phyloP scores from a whole-genome alignment of 768 basidiomycete species.

The Suillus subaureus region DNA sequence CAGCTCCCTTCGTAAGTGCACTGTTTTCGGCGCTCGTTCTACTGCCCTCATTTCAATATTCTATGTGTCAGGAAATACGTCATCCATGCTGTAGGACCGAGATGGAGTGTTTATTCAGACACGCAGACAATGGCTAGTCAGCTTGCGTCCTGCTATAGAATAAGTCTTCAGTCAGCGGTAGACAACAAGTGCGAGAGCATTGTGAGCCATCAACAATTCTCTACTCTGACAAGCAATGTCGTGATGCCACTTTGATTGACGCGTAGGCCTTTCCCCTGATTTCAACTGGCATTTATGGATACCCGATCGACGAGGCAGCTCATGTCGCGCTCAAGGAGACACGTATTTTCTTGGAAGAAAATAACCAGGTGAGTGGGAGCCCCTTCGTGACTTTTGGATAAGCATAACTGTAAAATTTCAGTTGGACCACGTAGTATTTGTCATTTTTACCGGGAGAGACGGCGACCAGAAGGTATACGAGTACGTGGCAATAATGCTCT shows the following conservation, averaged over 20 bases:
- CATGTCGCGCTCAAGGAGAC: constrained; percentile 64
- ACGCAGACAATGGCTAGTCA: constrained; percentile 49
- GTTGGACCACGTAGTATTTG: constrained; percentile 77
- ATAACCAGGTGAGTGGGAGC: constrained; percentile 41
- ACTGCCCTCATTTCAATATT: neutral
- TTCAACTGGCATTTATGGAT: constrained; percentile 79
- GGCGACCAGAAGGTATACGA: constrained; percentile 65
- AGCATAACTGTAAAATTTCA: constrained; percentile 22
- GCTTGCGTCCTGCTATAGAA: constrained; percentile 69
- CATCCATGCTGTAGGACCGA: constrained; percentile 83
- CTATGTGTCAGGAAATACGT: constrained; percentile 54
- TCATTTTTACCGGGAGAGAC: constrained; percentile 59
- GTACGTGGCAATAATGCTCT: constrained; percentile 42
- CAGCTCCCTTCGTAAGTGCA: constrained; percentile 72
- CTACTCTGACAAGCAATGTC: neutral
- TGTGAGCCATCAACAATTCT: constrained; percentile 37
- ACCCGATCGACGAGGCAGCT: constrained; percentile 75
- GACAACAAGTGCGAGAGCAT: constrained; percentile 64
- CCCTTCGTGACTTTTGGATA: neutral
- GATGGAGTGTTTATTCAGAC: constrained; percentile 48
- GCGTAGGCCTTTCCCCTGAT: constrained; percentile 77
- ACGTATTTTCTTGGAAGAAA: constrained; percentile 58
- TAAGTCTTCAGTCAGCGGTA: constrained; percentile 61
- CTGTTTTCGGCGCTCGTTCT: neutral
- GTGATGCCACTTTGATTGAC: neutral